Evolutionary conservation across 345 rosid species (phyloP).

Genomic region (Gossypium stocksii): DNA sequence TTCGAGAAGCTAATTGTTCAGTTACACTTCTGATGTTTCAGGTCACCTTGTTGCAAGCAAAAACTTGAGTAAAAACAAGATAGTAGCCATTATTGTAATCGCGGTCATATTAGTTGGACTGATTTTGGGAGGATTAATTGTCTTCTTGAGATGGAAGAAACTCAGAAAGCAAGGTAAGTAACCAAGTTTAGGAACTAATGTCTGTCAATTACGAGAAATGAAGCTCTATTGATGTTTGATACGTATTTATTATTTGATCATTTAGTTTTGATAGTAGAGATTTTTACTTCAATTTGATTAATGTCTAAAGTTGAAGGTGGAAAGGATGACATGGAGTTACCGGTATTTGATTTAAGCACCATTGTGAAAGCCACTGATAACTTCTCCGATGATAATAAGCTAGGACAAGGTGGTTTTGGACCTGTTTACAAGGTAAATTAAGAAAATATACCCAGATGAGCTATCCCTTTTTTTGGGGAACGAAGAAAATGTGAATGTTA

Average conservation of each 20-base stretch:
- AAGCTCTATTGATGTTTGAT: not conserved
- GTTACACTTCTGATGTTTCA: not conserved
- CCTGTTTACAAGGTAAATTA: slow-evolving; percentile 35
- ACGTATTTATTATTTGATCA: not conserved
- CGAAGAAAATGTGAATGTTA: not conserved
- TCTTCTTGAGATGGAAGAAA: slow-evolving; percentile 1
- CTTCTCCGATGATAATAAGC: slow-evolving; percentile 22
- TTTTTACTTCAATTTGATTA: not conserved
- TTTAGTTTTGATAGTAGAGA: not conserved
- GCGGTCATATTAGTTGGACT: not conserved
- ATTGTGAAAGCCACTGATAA: slow-evolving; percentile 27
- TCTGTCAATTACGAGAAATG: not conserved
- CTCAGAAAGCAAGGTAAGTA: slow-evolving; percentile 20
- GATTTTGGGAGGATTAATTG: not conserved
- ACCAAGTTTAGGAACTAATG: not conserved
- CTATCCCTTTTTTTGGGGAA: not conserved
- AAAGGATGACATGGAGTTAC: slow-evolving; percentile 30
- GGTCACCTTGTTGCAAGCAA: not conserved
- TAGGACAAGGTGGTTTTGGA: slow-evolving; percentile 44
- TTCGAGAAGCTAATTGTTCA: not conserved
- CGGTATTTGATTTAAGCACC: slow-evolving; percentile 23
- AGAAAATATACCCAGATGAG: not conserved
- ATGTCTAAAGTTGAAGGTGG: not conserved
- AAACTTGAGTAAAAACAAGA: not conserved
- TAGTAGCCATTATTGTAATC: not conserved